Evolutionary conservation across 192 early-diverging fungal species (phyloP), one percentile per base, ranked within the genome.

Genomic region (Coemansia sp.): DNA sequence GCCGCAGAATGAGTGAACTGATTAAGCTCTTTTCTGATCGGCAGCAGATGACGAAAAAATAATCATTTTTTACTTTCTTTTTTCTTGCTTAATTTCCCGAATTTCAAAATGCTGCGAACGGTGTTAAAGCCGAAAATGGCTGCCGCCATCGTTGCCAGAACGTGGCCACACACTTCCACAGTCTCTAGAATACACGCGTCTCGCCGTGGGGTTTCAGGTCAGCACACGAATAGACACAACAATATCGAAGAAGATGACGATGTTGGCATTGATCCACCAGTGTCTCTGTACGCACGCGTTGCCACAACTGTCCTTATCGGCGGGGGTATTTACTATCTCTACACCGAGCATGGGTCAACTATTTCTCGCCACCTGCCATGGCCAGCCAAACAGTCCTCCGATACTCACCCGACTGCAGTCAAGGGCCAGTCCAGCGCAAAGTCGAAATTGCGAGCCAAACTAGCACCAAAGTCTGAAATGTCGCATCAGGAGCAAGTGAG

Each of bases 291-390:
- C 57, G 75, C 75, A n/a, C 47, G 71, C 16, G 66, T 72, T 12
- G 80, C 72, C 33, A 69, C 72, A 3, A 66, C 68, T 31, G 22
- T 77, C 6, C 69, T 74, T 20, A 43, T 71, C 8, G 80, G 75
- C 60, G 75, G 80, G 0, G 63, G 72, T 2, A 29, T 67, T 0
- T 82, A 82, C 42, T 82, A 82, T 22, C 22, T 69, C 3, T 82
- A 82, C 63, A 72, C 54, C 46, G 72, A 74, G 18, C 68, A 74
- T 43, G 57, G 51, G 13, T 55, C 47, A 5, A 22, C 34, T 9
- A 49, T 82, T 12, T 41, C 63, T 15, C 44, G 65, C 6, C 55
- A 74, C 29, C 43, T 82, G 66, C 75, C 80, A 12, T 77, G 68
- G 72, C 3, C 62, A 11, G 67, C 40, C 20, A 12, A n/a, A 5